These are phyloP conservation scores for Wickerhamomyces sp. DNA, from an alignment of 1,139 yeast species.

Conservation along the genomic window DNA sequence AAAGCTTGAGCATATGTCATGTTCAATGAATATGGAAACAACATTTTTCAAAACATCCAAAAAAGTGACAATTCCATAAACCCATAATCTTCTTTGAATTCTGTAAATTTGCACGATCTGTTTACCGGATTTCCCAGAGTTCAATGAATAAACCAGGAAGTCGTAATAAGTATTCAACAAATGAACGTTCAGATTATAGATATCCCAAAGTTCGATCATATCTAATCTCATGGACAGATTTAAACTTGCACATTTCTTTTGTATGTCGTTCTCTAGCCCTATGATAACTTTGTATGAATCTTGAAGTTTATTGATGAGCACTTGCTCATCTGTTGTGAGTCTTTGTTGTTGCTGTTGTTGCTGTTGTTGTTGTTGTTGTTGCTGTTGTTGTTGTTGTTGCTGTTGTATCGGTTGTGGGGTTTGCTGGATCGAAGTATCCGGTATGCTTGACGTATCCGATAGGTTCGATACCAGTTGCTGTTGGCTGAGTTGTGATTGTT, in stretches of 20 bases:
- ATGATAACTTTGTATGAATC: conserved; percentile 70
- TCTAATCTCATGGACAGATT: conserved; percentile 47
- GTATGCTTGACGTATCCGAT: conserved; percentile 1
- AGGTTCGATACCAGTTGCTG: conserved; percentile 1
- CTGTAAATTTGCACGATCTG: conserved; percentile 71
- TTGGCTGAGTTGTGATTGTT: not conserved
- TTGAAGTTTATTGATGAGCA: conserved; percentile 62
- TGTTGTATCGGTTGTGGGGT: not conserved
- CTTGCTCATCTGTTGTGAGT: conserved; percentile 55
- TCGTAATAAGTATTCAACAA: conserved; percentile 66
- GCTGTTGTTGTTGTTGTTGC: conserved; percentile 3
- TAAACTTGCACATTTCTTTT: conserved; percentile 53
- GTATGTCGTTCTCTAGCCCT: conserved; percentile 62
- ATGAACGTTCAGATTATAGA: conserved; percentile 61
- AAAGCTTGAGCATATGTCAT: conserved; percentile 36
- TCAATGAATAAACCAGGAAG: conserved; percentile 62
- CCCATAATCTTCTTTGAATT: conserved; percentile 77
- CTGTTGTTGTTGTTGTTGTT: conserved; percentile 5
- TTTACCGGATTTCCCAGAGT: conserved; percentile 71
- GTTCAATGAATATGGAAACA: conserved; percentile 45
- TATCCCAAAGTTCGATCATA: conserved; percentile 60
- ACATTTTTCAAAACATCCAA: conserved; percentile 75
- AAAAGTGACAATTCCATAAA: conserved; percentile 74
- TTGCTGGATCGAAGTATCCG: conserved; percentile 1
- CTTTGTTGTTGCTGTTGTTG: conserved; percentile 7